Evolutionary conservation across 2,329 filamentous ascomycete genomes (phyloP).

Genomic region (Raffaelea albimanens): DNA sequence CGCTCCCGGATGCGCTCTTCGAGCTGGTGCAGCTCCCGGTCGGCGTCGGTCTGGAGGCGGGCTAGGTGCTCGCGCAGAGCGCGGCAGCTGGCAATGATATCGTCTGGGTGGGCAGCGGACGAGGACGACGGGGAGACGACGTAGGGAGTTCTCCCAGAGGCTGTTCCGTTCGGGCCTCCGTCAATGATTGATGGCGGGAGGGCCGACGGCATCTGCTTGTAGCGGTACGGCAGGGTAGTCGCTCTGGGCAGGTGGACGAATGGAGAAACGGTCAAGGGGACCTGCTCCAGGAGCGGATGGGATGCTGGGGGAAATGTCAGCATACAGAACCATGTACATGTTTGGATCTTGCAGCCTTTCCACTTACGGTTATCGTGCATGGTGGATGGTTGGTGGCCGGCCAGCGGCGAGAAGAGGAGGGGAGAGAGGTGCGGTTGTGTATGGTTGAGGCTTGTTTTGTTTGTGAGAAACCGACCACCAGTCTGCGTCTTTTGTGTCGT

Average conservation of each 20-base stretch:
- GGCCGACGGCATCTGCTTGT: conserved; percentile 80
- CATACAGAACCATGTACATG: too few relatives aligned
- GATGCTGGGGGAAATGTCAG: conserved; percentile 42
- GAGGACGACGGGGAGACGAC: conserved; percentile 70
- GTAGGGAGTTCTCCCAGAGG: conserved; percentile 41
- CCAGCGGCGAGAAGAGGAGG: too few relatives aligned
- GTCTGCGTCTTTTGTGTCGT: too few relatives aligned
- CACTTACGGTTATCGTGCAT: conserved; percentile 13
- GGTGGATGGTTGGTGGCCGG: too few relatives aligned
- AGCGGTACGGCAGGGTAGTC: conserved; percentile 89
- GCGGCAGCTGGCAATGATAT: conserved; percentile 74
- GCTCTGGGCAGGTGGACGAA: conserved; percentile 86
- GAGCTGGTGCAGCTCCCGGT: conserved; percentile 58
- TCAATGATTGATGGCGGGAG: conserved; percentile 60
- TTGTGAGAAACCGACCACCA: too few relatives aligned
- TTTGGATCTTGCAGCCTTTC: too few relatives aligned
- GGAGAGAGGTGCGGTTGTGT: too few relatives aligned
- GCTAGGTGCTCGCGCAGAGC: conserved; percentile 68
- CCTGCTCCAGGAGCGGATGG: conserved; percentile 82
- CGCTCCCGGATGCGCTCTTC: conserved; percentile 55
- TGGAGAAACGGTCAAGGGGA: conserved; percentile 87
- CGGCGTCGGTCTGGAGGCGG: conserved; percentile 58
- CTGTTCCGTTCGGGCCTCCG: conserved; percentile 15
- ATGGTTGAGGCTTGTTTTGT: too few relatives aligned
- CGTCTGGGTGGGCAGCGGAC: conserved; percentile 75